These are phyloP conservation scores for Colletotrichum limetticola DNA, from an alignment of 2,329 filamentous ascomycete species.

Conservation along the genomic window DNA sequence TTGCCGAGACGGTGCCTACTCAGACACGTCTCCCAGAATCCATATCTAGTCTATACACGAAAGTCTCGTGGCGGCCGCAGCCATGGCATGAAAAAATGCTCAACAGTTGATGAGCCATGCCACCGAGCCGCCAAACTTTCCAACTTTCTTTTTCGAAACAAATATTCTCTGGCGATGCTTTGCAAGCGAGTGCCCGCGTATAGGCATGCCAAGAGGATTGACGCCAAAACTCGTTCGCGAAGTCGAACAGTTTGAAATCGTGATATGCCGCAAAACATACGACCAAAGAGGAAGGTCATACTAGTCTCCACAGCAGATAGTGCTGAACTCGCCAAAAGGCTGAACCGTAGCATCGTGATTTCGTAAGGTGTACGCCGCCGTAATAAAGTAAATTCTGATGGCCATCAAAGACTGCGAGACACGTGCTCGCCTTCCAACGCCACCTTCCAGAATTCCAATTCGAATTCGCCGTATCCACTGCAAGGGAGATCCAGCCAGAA, in stretches of 20 bases:
- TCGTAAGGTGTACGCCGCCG: conserved; percentile 28
- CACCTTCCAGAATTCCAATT: conserved; percentile 21
- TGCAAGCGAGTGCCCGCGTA: conserved; percentile 11
- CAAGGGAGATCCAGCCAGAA: conserved; percentile 38
- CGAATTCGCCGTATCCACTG: conserved; percentile 31
- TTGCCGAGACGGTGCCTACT: conserved; percentile 10
- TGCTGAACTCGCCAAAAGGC: conserved; percentile 16
- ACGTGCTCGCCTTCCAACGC: conserved; percentile 26
- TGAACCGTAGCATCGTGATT: conserved; percentile 34
- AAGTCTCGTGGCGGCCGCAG: conserved; percentile 17
- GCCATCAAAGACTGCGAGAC: conserved; percentile 8
- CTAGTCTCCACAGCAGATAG: conserved; percentile 20
- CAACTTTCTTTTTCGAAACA: conserved; percentile 15
- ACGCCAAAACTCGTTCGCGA: not conserved
- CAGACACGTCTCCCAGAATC: conserved; percentile 13
- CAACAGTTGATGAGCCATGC: conserved; percentile 5
- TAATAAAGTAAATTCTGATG: conserved; percentile 4
- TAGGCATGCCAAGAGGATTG: conserved; percentile 15
- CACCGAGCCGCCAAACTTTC: conserved; percentile 12
- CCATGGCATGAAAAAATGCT: conserved; percentile 20
- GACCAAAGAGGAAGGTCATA: conserved; percentile 23
- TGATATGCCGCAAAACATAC: conserved; percentile 6
- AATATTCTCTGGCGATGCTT: conserved; percentile 19
- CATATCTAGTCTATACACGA: conserved; percentile 35
- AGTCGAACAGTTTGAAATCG: conserved; percentile 4